These are phyloP conservation scores for Aspergillaceae sp. DNA, from an alignment of 2,329 filamentous ascomycete genomes.

Conservation along the genomic window DNA sequence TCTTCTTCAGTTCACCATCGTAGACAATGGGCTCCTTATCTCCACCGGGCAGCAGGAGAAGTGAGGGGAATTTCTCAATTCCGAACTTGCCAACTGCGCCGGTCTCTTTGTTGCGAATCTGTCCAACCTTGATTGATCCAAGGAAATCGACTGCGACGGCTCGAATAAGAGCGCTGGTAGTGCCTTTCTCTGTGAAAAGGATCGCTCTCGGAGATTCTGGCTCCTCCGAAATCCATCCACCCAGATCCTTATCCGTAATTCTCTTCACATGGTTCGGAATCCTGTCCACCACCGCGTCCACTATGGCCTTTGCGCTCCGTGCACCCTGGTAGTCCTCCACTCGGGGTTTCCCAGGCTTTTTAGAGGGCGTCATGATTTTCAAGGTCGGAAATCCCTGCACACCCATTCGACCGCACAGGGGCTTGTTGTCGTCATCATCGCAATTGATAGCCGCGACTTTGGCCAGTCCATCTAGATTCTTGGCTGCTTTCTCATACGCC, in stretches of 20 bases:
- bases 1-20: slow-evolving; percentile 77
- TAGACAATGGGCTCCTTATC: slow-evolving; percentile 63
- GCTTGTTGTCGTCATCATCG: slow-evolving; percentile 87
- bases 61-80: slow-evolving; percentile 66
- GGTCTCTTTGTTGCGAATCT: slow-evolving; percentile 74
- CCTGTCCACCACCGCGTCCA: slow-evolving; percentile 72
- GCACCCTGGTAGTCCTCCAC: slow-evolving; percentile 87
- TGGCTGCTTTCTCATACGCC: slow-evolving; percentile 88
- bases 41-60: slow-evolving; percentile 69
- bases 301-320: slow-evolving; percentile 75
- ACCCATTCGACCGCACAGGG: slow-evolving; percentile 73
- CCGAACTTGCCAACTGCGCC: slow-evolving; percentile 64
- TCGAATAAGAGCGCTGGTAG: slow-evolving; percentile 71
- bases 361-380: slow-evolving; percentile 81
- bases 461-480: slow-evolving; percentile 78
- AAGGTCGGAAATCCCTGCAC: slow-evolving; percentile 92
- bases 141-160: slow-evolving; percentile 86
- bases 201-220: slow-evolving; percentile 73
- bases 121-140: slow-evolving; percentile 67
- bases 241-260: slow-evolving; percentile 69
- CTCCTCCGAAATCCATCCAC: slow-evolving; percentile 60
- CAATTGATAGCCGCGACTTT: slow-evolving; percentile 94
- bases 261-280: slow-evolving; percentile 88
- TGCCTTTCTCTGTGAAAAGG: slow-evolving; percentile 87
- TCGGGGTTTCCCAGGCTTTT: slow-evolving; percentile 67